phyloP scores from a whole-genome alignment of 2,329 filamentous ascomycete species.

The Sporothrix brunneoviolacea region DNA sequence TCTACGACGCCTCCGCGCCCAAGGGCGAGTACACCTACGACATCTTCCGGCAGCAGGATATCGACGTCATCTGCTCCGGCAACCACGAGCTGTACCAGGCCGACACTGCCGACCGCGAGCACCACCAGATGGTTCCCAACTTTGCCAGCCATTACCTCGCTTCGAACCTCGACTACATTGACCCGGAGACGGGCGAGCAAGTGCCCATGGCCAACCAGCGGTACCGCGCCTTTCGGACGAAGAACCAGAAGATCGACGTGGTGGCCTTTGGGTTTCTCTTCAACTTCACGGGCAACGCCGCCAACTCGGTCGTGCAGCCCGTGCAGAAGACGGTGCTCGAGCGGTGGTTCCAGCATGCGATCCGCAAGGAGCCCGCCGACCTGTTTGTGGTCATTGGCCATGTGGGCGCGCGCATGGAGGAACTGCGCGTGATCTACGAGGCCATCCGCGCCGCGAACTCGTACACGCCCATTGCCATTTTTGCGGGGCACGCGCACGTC shows the following conservation, averaged over 20 bases:
- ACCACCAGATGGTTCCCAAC: conserved; percentile 71
- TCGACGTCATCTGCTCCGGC: conserved; percentile 80
- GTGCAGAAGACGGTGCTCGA: conserved; percentile 77
- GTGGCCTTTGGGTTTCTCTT: conserved; percentile 92
- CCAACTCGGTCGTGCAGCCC: conserved; percentile 78
- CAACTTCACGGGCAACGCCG: conserved; percentile 83
- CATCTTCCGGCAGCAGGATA: conserved; percentile 72
- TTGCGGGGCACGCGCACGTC: conserved; percentile 86
- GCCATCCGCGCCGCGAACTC: conserved; percentile 70
- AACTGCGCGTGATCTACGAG: conserved; percentile 70
- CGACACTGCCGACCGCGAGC: conserved; percentile 71
- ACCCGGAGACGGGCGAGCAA: conserved; percentile 57
- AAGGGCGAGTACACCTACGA: conserved; percentile 86
- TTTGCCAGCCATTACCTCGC: conserved; percentile 77
- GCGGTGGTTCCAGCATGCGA: conserved; percentile 80
- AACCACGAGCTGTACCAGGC: conserved; percentile 93
- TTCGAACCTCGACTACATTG: conserved; percentile 86
- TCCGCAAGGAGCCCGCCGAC: conserved; percentile 71
- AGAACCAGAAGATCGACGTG: conserved; percentile 76
- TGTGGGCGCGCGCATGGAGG: conserved; percentile 71
- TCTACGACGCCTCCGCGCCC: conserved; percentile 84
- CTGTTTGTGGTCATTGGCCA: conserved; percentile 84
- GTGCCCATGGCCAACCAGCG: conserved; percentile 67
- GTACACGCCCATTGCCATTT: conserved; percentile 82
- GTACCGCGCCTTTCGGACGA: conserved; percentile 85